Base-by-base conservation (phyloP, 345 rosid species). In the Toxicodendron radicans region DNA sequence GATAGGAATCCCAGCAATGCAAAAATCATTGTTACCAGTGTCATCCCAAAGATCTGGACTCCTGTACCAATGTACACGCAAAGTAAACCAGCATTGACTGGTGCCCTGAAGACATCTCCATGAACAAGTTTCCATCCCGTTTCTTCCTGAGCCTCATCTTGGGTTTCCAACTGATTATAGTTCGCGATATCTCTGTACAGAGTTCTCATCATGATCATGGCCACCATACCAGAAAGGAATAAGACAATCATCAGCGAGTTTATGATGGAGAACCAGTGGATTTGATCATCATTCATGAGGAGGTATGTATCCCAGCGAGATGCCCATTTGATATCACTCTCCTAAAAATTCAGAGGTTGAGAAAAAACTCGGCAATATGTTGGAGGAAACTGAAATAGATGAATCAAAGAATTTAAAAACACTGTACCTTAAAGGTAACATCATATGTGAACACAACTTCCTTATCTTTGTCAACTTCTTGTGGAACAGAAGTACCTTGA, bases 181-280 rank as follows among this genome's bases (percentile, higher is more conserved):
- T 92, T 95, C 60, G 99, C 79, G 68, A 95, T 95, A 83, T 95
- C 99, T 88, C 86, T 88, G 83, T 92, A 92, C 8, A 95, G 86
- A 20, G 97, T 95, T 86, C 97, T 91, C 97, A 95, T 89, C 99
- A 86, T 95, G 79, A 95, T 95, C 99, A 95, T 92, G 73, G 99
- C 99, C 79, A 95, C 94, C 97, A 95, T 92, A 54, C 99, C 99
- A 76, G 99, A 95, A 69, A 95, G 97, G 82, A 95, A 95, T 27
- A 95, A 87, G 66, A 95, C 99, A 71, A 95, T 92, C 99, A 95
- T 92, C 79, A 92, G 84, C 11, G 99, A 95, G 81, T 95, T 95
- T 73, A 95, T 91, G 78, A 95, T 95, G 65, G 99, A 95, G 80
- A 95, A 95, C 97, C 99, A 95, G 66, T 94, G 98, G 74, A 94